A percentile compares a stretch with the other conserved stretches of the same genome.
Conservation (phyloP, 2,329 filamentous ascomycete genomes). For the Fusarium bactridioides region DNA sequence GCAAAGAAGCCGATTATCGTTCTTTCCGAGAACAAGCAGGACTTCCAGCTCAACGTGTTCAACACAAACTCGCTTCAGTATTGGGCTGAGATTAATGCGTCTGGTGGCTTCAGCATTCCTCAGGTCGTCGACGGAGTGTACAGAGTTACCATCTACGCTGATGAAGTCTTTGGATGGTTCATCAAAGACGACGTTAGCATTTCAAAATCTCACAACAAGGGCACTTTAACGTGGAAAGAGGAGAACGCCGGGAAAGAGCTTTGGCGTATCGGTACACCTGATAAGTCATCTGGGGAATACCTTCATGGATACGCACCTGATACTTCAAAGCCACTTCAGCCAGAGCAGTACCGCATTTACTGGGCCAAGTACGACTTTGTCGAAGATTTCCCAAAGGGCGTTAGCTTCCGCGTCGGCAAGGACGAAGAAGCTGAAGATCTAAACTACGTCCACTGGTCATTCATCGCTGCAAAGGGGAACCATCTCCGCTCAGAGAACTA, state of each 20-base stretch:
- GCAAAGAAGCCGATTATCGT: conserved; percentile 56
- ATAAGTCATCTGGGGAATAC: conserved; percentile 67
- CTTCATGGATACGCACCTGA: conserved; percentile 62
- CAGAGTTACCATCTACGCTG: conserved; percentile 28
- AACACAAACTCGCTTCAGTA: conserved; percentile 65
- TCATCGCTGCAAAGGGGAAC: conserved; percentile 64
- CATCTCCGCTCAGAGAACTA: conserved; percentile 51
- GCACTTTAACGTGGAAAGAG: conserved; percentile 13
- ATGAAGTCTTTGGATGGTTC: conserved; percentile 28
- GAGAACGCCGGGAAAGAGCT: conserved; percentile 23
- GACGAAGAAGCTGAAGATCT: conserved; percentile 57
- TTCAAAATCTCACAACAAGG: background rate
- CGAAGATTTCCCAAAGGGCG: conserved; percentile 63
- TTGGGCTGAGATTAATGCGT: conserved; percentile 60
- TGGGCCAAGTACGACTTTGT: conserved; percentile 66
- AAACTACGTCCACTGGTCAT: conserved; percentile 71
- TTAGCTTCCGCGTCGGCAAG: conserved; percentile 63
- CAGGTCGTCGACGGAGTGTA: conserved; percentile 26
- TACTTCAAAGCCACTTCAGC: conserved; percentile 55
- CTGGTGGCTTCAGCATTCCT: conserved; percentile 46
- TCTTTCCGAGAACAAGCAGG: conserved; percentile 47
- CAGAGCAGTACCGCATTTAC: conserved; percentile 65
- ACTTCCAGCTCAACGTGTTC: conserved; percentile 52
- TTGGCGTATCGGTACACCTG: conserved; percentile 41
- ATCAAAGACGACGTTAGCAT: conserved; percentile 52